Base-by-base conservation (phyloP, 1,284 basidiomycete genomes). In the Pulchroboletus neoregius region DNA sequence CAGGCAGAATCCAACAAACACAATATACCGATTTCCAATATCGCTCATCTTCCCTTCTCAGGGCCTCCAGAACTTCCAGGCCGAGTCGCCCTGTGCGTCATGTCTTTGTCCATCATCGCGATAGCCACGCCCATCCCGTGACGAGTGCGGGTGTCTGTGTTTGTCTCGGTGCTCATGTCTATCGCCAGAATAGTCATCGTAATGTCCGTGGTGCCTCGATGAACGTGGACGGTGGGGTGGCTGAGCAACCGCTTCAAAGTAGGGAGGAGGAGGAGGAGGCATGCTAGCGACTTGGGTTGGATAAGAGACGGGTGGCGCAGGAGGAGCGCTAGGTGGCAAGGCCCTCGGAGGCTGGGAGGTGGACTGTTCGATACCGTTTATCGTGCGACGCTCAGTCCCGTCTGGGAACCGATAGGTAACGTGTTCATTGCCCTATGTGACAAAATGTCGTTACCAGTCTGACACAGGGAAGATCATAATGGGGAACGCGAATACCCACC, bases 321-420 rank as follows among this genome's bases (percentile, higher is more conserved):
- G 43, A 13, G 46, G 40, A 4, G 48, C 39, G 31, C 39, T 33
- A 3, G 46, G 15, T 13, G 31, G 48, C 10, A 61, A 26, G 18
- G 47, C 51, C 45, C 56, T 55, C 16, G 0, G 32, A 39, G 51
- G 36, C 23, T 43, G 47, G 5, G 53, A 18, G 3, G 48, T 10
- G 6, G 69, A 57, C 57, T 86, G 85, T 42, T 87, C 82, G 15
- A 84, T 63, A 6, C 86, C 87, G 49, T 89, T 88, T 53, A 89
- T 70, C 5, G 76, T 81, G 55, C 75, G 72, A 2, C 78, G 68
- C 58, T 84, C 73, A 24, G 75, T 74, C 6, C 86, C 85, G 49
- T 87, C 83, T 6, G 80, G 76, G 49, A 75, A 78, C 5, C 73
- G 79, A 41, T 78, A 77, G 3, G 75, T 80, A 34, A 84, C 68